Evolutionary conservation across 352 stramenopile species (phyloP).

Genomic region (Globisporangium spiculum): DNA sequence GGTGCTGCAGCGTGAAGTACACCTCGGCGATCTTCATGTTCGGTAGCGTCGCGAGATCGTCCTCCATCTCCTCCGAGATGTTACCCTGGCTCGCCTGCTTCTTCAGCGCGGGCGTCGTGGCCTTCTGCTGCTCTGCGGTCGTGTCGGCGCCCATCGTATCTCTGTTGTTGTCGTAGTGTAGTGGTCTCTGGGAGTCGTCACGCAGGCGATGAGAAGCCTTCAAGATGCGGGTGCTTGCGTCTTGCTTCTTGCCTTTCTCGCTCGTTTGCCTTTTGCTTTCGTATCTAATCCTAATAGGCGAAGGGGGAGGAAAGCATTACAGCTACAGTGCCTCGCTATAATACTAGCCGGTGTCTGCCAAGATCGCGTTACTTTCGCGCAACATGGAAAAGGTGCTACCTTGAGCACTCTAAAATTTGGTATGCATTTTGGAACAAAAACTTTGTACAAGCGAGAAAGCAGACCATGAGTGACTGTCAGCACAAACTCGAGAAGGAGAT

Average conservation of each 20-base stretch:
- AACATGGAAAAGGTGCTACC: neutral
- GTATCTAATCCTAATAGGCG: neutral
- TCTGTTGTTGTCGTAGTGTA: neutral
- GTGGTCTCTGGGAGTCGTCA: constrained; percentile 1
- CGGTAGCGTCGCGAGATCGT: constrained; percentile 71
- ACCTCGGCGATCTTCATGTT: constrained; percentile 76
- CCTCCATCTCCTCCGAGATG: constrained; percentile 87
- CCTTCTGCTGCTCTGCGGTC: constrained; percentile 5
- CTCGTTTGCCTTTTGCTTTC: neutral
- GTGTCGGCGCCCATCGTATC: constrained; percentile 2
- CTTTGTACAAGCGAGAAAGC: neutral
- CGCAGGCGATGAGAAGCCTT: neutral
- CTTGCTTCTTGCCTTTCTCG: neutral
- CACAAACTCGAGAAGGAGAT: too few species aligned
- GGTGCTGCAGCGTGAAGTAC: constrained; percentile 78
- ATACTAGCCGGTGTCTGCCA: neutral
- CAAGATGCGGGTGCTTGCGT: neutral
- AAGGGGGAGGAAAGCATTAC: neutral
- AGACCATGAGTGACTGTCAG: neutral
- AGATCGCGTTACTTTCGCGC: neutral
- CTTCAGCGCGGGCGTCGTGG: constrained; percentile 27
- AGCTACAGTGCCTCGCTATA: neutral
- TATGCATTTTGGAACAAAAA: neutral
- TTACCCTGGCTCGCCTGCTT: constrained; percentile 79
- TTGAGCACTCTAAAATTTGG: neutral